phyloP scores from a whole-genome alignment of 352 stramenopile genomes.

The Peronospora destructor region DNA sequence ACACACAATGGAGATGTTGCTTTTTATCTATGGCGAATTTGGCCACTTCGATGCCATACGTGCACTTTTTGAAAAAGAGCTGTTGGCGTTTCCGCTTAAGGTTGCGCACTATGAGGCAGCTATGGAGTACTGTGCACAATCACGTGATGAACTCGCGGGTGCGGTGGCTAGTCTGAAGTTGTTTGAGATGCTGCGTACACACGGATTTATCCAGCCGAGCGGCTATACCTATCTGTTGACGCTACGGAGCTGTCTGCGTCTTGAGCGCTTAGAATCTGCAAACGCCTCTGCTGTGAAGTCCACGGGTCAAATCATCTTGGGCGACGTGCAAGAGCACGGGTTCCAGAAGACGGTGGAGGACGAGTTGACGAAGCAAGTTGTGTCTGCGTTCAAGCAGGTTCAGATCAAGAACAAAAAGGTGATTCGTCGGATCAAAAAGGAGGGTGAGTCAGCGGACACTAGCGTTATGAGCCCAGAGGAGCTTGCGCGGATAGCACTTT shows the following conservation, averaged over 20 bases:
- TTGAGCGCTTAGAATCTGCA: constrained; percentile 42
- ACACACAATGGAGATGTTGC: constrained; percentile 61
- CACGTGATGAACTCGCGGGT: constrained; percentile 24
- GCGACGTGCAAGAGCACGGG: constrained; percentile 46
- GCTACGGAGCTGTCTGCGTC: constrained; percentile 48
- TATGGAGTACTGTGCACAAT: constrained; percentile 57
- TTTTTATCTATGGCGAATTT: constrained; percentile 61
- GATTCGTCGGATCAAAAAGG: constrained; percentile 21
- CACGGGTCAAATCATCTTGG: constrained; percentile 41
- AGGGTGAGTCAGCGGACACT: constrained; percentile 1
- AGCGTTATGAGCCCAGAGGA: constrained; percentile 35
- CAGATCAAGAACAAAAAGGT: constrained; percentile 13
- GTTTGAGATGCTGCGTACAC: constrained; percentile 64
- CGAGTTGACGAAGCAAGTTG: constrained; percentile 28
- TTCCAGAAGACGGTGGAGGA: constrained; percentile 26
- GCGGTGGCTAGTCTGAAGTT: constrained; percentile 52
- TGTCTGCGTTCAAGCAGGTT: constrained; percentile 20
- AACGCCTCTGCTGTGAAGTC: constrained; percentile 22
- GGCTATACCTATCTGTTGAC: constrained; percentile 67
- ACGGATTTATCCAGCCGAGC: constrained; percentile 66
- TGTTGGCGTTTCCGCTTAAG: constrained; percentile 44
- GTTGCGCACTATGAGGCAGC: constrained; percentile 59
- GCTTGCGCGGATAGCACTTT: constrained; percentile 43
- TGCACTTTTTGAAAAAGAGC: constrained; percentile 43
- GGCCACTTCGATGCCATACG: constrained; percentile 36